phyloP scores from a whole-genome alignment of 257 asterid genomes.

The Ophiorrhiza pumila region DNA sequence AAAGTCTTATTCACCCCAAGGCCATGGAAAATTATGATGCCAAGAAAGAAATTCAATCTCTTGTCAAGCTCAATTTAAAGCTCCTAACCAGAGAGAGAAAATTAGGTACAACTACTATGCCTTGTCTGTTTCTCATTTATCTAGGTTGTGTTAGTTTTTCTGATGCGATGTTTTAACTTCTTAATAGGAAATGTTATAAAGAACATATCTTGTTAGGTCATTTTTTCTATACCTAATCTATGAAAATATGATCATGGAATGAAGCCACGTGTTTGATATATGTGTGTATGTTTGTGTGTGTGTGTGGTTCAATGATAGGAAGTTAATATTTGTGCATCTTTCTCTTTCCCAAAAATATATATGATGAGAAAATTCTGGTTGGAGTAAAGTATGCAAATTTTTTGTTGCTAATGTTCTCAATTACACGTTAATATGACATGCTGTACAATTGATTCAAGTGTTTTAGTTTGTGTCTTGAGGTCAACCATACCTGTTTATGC shows the following conservation, averaged over 20 bases:
- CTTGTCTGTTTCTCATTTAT: not conserved
- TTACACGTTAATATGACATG: not conserved
- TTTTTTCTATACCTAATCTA: too few relatives aligned
- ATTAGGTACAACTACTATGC: slow-evolving; percentile 41
- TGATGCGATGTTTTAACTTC: not conserved
- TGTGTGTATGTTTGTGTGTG: too few relatives aligned
- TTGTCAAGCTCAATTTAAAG: slow-evolving; percentile 73
- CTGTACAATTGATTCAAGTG: not conserved
- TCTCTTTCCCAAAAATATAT: not conserved
- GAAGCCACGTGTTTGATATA: too few relatives aligned
- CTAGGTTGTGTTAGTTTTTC: not conserved
- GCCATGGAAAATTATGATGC: slow-evolving; percentile 37
- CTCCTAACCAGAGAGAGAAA: slow-evolving; percentile 43
- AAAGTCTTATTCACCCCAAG: slow-evolving; percentile 26
- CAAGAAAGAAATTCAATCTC: slow-evolving; percentile 67
- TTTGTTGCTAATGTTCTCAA: not conserved
- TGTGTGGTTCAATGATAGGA: not conserved
- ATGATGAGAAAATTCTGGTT: not conserved
- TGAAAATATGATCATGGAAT: too few relatives aligned
- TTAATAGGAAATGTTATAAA: not conserved
- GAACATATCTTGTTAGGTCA: too few relatives aligned
- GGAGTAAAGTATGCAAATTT: not conserved
- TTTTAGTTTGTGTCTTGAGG: not conserved
- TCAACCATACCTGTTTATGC: slow-evolving; percentile 19
- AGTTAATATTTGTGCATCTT: not conserved